Evolutionary conservation across 495 filamentous ascomycete genomes (phyloP), one percentile per base, ranked within the genome.

Genomic region (Penicillium pancosmium): DNA sequence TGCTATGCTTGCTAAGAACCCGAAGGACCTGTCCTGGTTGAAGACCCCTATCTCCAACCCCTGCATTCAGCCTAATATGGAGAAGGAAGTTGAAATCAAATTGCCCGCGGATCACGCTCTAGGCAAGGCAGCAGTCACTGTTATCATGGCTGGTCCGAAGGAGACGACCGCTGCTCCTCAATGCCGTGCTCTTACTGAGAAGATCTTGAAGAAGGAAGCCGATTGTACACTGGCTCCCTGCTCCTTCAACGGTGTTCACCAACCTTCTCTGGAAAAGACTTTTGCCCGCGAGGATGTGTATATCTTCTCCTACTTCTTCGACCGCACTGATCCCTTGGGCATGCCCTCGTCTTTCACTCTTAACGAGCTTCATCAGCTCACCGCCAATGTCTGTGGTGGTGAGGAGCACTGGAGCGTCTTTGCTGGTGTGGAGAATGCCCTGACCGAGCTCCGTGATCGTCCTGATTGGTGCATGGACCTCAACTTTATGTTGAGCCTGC

Each of bases 221-320:
- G 81, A 86, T 7, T 98, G 94, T 80, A 80, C 80, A 52, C 75
- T 98, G 35, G 81, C 91, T 1, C 95, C 94, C 15, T 98, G 94
- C 81, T 96, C 94, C 7, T 98, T 98, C 87, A 93, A 93, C 71
- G 94, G 94, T 62, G 84, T 98, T 31, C 91, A 98, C 73, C 94
- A 98, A 71, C 94, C 94, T 2, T 88, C 89, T 38, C 84, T 98
- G 40, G 89, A 84, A 59, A 94, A 96, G 82, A 98, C 94, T 1
- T 98, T 98, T 67, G 80, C 92, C 16, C 81, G 82, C 55, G 94
- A 97, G 70, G 95, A 97, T 68, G 85, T 97, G 21, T 98, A 92
- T 78, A 91, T 96, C 61, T 93, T 98, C 75, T 95, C 91, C 38
- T 98, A 93, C 79, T 98, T 98, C 78, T 96, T 86, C 77, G 94